Percentiles rank a stretch among this genome's conserved stretches.
Evolutionary conservation across 208 protist species (phyloP).

Genomic region (Plasmodiophora brassicae): DNA sequence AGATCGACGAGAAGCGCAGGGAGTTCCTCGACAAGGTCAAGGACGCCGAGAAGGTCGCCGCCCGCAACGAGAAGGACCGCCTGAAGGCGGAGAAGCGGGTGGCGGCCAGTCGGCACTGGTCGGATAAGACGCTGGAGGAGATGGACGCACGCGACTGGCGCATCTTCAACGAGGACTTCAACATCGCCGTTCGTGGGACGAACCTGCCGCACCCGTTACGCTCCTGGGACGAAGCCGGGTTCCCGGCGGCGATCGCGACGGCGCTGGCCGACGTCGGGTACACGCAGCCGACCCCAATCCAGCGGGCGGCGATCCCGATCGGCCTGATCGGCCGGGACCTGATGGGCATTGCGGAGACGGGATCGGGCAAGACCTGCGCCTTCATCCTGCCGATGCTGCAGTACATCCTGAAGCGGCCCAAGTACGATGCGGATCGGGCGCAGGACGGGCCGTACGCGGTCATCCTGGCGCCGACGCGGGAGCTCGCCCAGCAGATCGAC

Average conservation of each 20-base stretch:
- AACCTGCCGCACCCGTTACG: conserved; percentile 64
- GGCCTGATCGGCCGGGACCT: conserved; percentile 68
- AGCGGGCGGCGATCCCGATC: conserved; percentile 67
- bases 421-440: conserved; percentile 57
- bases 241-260: conserved; percentile 52
- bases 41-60: background rate
- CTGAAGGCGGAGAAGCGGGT: background rate
- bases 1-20: background rate
- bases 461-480: conserved; percentile 92
- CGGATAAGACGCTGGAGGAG: conserved; percentile 58
- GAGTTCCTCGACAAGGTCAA: background rate
- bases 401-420: conserved; percentile 59
- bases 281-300: conserved; percentile 72
- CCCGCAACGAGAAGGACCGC: background rate
- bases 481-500: conserved; percentile 95
- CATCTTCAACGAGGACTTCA: conserved; percentile 80
- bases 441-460: conserved; percentile 88
- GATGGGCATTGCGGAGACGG: conserved; percentile 76
- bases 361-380: conserved; percentile 70
- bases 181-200: conserved; percentile 58
- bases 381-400: conserved; percentile 77
- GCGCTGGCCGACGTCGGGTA: conserved; percentile 60
- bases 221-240: conserved; percentile 64
- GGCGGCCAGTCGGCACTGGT: conserved; percentile 36
- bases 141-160: conserved; percentile 81